These are phyloP conservation scores for Fusarium robinianum DNA, from an alignment of 2,329 filamentous ascomycete genomes.

Conservation along the genomic window DNA sequence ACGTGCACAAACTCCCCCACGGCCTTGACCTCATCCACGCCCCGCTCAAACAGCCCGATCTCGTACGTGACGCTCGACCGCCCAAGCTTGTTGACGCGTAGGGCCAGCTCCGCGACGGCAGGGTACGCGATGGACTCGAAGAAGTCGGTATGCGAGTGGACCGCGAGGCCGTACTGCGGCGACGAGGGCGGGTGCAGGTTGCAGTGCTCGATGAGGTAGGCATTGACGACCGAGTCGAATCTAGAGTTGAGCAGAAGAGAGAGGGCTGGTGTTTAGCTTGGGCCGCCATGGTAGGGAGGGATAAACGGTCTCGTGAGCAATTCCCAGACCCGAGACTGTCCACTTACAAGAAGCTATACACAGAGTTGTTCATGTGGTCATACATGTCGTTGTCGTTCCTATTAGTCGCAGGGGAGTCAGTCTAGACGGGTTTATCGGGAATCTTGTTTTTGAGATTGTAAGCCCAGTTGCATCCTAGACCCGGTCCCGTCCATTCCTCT, in stretches of 20 bases:
- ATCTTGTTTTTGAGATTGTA: background rate
- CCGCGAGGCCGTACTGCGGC: slow-evolving; percentile 78
- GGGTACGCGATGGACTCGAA: slow-evolving; percentile 83
- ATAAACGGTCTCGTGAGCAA: background rate
- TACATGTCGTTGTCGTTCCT: slow-evolving; percentile 97
- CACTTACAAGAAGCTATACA: slow-evolving; percentile 76
- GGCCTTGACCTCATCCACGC: slow-evolving; percentile 71
- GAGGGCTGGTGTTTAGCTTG: background rate
- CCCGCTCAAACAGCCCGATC: slow-evolving; percentile 80
- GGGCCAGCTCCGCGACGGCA: slow-evolving; percentile 75
- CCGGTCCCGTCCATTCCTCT: slow-evolving; percentile 10
- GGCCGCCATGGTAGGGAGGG: background rate
- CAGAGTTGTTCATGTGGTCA: slow-evolving; percentile 87
- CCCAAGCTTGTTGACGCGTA: slow-evolving; percentile 83
- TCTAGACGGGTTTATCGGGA: no score
- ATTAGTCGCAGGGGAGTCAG: slow-evolving; percentile 25
- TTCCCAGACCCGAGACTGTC: background rate
- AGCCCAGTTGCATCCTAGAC: no score
- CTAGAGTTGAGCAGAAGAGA: slow-evolving; percentile 42
- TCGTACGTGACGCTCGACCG: slow-evolving; percentile 90
- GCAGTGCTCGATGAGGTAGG: slow-evolving; percentile 81
- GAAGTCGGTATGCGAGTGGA: slow-evolving; percentile 84
- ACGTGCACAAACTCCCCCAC: slow-evolving; percentile 88
- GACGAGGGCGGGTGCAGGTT: slow-evolving; percentile 72
- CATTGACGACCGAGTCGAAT: slow-evolving; percentile 89